A percentile compares a stretch with the other conserved stretches of the same genome.
These are phyloP conservation scores for Populus tomentosa DNA, from an alignment of 441 rosid genomes.

Conservation along the genomic window DNA sequence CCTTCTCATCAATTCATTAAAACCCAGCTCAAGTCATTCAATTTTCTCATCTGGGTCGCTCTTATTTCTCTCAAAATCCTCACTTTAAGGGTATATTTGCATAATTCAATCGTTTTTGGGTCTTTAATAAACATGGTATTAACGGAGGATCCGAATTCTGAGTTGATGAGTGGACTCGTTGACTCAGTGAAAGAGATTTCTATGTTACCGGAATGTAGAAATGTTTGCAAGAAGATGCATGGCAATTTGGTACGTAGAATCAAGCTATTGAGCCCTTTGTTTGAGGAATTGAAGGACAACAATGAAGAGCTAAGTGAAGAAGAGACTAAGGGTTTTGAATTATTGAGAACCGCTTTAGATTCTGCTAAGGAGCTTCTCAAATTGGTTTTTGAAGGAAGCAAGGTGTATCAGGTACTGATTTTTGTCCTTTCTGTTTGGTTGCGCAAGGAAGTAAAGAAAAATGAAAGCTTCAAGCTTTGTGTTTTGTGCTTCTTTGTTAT, in stretches of 20 bases:
- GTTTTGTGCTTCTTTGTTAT: neutral
- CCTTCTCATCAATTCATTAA: neutral
- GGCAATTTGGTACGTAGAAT: constrained; percentile 80
- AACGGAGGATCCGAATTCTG: constrained; percentile 35
- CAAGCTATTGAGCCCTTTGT: constrained; percentile 88
- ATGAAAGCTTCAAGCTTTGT: neutral
- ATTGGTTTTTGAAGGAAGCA: constrained; percentile 66
- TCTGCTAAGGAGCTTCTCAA: constrained; percentile 58
- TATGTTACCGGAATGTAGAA: constrained; percentile 50
- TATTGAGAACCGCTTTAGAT: constrained; percentile 46
- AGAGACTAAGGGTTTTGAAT: constrained; percentile 47
- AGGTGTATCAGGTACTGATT: constrained; percentile 59
- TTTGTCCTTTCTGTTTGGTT: constrained; percentile 16
- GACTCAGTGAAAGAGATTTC: constrained; percentile 61
- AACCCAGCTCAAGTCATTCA: constrained; percentile 6
- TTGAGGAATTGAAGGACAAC: constrained; percentile 71
- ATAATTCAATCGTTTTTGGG: neutral
- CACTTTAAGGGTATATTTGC: neutral
- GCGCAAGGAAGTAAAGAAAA: constrained; percentile 14
- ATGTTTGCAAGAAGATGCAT: constrained; percentile 59
- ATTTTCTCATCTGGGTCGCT: constrained; percentile 22
- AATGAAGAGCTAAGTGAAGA: constrained; percentile 37
- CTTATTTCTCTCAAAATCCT: constrained; percentile 3
- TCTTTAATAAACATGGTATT: constrained; percentile 28
- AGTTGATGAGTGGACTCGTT: constrained; percentile 42